Percentiles rank a stretch among this genome's conserved stretches.
Conservation (phyloP, 2,329 filamentous ascomycete genomes). For the Pseudopithomyces maydicus region DNA sequence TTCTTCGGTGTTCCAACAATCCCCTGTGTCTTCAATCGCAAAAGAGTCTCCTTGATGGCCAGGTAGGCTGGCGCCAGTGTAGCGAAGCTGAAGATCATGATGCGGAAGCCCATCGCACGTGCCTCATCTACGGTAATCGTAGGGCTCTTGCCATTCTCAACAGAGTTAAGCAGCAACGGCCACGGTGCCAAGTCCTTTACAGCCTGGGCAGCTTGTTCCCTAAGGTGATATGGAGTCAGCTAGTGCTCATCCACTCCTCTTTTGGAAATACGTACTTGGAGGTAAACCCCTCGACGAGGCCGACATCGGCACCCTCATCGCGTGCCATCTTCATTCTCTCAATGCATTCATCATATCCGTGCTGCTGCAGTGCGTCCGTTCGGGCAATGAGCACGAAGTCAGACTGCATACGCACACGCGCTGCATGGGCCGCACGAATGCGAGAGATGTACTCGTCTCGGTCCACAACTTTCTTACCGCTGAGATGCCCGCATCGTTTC, state of each 20-base stretch:
- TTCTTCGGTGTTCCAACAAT: slow-evolving; percentile 10
- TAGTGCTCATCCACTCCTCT: no score
- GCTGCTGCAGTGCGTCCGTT: slow-evolving; percentile 61
- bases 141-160: slow-evolving; percentile 59
- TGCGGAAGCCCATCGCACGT: slow-evolving; percentile 53
- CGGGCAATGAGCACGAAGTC: slow-evolving; percentile 67
- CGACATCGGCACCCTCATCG: slow-evolving; percentile 54
- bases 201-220: slow-evolving; percentile 53
- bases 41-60: slow-evolving; percentile 14
- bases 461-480: slow-evolving; percentile 62
- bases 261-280: slow-evolving; percentile 26
- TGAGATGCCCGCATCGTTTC: slow-evolving; percentile 67
- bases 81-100: slow-evolving; percentile 18
- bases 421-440: slow-evolving; percentile 58
- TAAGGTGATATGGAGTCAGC: no score
- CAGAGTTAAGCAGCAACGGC: slow-evolving; percentile 59
- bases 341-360: slow-evolving; percentile 61
- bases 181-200: slow-evolving; percentile 53
- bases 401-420: slow-evolving; percentile 51
- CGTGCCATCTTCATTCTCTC: slow-evolving; percentile 52
- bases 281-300: slow-evolving; percentile 60
- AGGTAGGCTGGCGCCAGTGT: slow-evolving; percentile 15
- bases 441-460: slow-evolving; percentile 55
- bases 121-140: slow-evolving; percentile 57
- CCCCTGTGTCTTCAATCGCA: slow-evolving; percentile 13